These are phyloP conservation scores for Aspergillus texensis DNA, from an alignment of 2,329 filamentous ascomycete species.

Conservation along the genomic window DNA sequence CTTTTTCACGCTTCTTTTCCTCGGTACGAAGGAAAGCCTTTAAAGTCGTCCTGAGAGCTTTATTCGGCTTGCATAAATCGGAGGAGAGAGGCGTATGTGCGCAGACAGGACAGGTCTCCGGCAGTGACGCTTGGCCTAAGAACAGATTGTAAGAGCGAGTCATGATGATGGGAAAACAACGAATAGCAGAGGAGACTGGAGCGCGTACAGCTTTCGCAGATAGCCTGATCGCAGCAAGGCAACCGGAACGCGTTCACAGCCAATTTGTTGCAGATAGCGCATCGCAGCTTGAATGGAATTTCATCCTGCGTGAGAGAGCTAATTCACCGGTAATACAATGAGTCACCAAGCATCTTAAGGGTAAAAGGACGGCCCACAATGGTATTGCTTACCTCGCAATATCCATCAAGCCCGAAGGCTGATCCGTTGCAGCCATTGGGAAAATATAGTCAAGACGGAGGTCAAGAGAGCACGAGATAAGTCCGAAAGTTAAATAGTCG, in stretches of 20 bases:
- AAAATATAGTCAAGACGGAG: constrained; percentile 11
- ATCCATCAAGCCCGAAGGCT: constrained; percentile 45
- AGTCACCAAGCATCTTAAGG: neutral
- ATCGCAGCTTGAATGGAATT: constrained; percentile 94
- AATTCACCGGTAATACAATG: neutral
- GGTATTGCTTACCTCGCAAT: constrained; percentile 41
- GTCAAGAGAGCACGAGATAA: constrained; percentile 6
- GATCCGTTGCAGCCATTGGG: constrained; percentile 43
- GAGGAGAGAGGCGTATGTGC: constrained; percentile 85
- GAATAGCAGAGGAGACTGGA: neutral
- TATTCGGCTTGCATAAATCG: constrained; percentile 85
- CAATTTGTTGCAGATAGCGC: constrained; percentile 88
- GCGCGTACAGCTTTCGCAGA: constrained; percentile 82
- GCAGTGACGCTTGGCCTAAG: constrained; percentile 73
- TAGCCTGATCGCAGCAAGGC: constrained; percentile 92
- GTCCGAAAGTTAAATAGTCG: constrained; percentile 5
- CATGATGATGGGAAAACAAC: neutral
- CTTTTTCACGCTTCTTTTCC: constrained; percentile 81
- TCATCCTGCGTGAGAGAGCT: constrained; percentile 80
- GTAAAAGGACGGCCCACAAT: too few species aligned
- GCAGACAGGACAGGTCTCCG: constrained; percentile 86
- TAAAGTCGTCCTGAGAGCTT: constrained; percentile 87
- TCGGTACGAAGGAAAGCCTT: constrained; percentile 88
- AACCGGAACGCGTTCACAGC: constrained; percentile 88
- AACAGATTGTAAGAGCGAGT: constrained; percentile 3